Percentiles rank a stretch among this genome's conserved stretches.
phyloP scores from a whole-genome alignment of 495 filamentous ascomycete species.

The Viridothelium virens region DNA sequence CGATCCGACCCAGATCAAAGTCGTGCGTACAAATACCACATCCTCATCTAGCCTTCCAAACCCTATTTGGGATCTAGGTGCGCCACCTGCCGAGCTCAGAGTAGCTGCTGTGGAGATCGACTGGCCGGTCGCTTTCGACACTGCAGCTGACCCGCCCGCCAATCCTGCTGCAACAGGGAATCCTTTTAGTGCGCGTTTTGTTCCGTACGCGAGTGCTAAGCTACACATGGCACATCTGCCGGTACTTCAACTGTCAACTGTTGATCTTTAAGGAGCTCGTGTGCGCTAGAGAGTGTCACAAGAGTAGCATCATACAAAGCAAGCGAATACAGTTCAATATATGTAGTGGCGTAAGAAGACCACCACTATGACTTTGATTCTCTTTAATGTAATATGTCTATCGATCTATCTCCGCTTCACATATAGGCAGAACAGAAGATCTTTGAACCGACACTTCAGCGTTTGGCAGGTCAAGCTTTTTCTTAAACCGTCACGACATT shows the following conservation, averaged over 20 bases:
- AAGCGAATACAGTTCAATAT: too few species aligned
- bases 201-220: constrained; percentile 52
- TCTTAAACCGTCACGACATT: too few species aligned
- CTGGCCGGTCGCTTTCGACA: constrained; percentile 42
- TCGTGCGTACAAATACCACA: constrained; percentile 20
- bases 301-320: too few species aligned
- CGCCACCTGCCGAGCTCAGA: constrained; percentile 43
- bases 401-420: too few species aligned
- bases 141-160: constrained; percentile 40
- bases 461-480: too few species aligned
- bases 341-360: too few species aligned
- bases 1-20: constrained; percentile 39
- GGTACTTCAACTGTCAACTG: constrained; percentile 9
- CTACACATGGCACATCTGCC: constrained; percentile 55
- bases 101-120: constrained; percentile 47
- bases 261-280: neutral
- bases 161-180: constrained; percentile 27
- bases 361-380: too few species aligned
- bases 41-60: constrained; percentile 31
- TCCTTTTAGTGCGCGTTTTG: constrained; percentile 40
- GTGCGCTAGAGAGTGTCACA: too few species aligned
- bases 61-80: constrained; percentile 45
- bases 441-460: too few species aligned
- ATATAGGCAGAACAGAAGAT: too few species aligned
- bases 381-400: too few species aligned